phyloP scores from a whole-genome alignment of 1,284 basidiomycete species.

The Cryptococcus sp. region DNA sequence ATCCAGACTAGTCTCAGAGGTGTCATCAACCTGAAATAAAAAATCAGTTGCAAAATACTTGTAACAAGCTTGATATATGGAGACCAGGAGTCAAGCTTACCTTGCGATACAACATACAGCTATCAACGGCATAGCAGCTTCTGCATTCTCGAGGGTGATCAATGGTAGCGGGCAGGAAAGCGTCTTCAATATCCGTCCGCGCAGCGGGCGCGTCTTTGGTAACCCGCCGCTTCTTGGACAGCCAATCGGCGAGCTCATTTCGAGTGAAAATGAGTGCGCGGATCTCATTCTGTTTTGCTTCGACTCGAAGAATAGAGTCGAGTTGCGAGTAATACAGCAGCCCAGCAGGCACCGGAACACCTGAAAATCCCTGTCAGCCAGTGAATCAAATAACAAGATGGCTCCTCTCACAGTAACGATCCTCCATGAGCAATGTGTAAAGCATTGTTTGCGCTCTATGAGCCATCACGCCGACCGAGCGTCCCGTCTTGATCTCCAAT shows the following conservation, averaged over 20 bases:
- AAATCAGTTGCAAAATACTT: conserved; percentile 1
- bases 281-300: conserved; percentile 76
- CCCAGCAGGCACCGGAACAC: conserved; percentile 60
- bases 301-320: conserved; percentile 81
- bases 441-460: conserved; percentile 98
- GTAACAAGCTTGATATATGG: neutral
- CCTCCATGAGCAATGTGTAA: conserved; percentile 87
- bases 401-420: conserved; percentile 69
- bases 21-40: conserved; percentile 65
- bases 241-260: conserved; percentile 82
- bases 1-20: conserved; percentile 58
- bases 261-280: conserved; percentile 76
- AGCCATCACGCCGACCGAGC: conserved; percentile 73
- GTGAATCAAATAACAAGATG: neutral
- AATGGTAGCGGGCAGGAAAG: conserved; percentile 82
- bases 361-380: conserved; percentile 18
- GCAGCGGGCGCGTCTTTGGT: conserved; percentile 8
- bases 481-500: conserved; percentile 95
- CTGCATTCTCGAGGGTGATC: conserved; percentile 78
- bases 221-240: conserved; percentile 50
- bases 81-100: conserved; percentile 53
- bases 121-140: conserved; percentile 77
- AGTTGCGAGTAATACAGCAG: conserved; percentile 92
- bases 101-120: conserved; percentile 92
- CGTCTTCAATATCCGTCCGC: conserved; percentile 33